Conservation (phyloP, 768 basidiomycete genomes). For the Coprinopsis marcescibilis region DNA sequence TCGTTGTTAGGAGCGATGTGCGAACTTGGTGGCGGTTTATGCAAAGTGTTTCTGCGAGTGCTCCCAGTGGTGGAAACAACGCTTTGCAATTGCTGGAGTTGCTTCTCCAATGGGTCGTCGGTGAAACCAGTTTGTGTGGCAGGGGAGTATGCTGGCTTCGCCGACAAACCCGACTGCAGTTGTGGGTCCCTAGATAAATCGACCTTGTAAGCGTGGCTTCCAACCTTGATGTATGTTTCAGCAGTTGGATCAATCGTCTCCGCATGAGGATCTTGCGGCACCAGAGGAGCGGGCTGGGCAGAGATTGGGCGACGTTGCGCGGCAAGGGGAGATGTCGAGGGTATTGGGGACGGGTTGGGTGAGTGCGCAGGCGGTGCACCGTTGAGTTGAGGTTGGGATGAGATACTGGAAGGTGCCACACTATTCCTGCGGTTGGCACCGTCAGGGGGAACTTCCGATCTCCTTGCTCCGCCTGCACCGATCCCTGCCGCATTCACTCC, state of each 20-base stretch:
- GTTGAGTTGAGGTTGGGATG: slow-evolving; percentile 7
- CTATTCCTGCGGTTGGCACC: not conserved
- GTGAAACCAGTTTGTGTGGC: slow-evolving; percentile 23
- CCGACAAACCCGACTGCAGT: slow-evolving; percentile 18
- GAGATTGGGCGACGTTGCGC: slow-evolving; percentile 21
- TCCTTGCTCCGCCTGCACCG: slow-evolving; percentile 52
- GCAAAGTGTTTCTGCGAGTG: slow-evolving; percentile 40
- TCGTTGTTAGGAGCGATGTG: slow-evolving; percentile 11
- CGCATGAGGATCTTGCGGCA: slow-evolving; percentile 42
- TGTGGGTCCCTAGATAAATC: slow-evolving; percentile 66
- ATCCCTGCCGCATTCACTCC: slow-evolving; percentile 60
- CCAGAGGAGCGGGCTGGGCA: slow-evolving; percentile 3
- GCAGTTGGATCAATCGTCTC: slow-evolving; percentile 61
- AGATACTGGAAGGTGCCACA: slow-evolving; percentile 8
- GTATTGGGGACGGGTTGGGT: slow-evolving; percentile 15
- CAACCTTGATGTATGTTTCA: slow-evolving; percentile 67
- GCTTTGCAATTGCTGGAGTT: slow-evolving; percentile 55
- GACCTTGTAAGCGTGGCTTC: slow-evolving; percentile 59
- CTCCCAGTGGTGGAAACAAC: slow-evolving; percentile 40
- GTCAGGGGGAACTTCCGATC: slow-evolving; percentile 23
- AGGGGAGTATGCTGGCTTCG: slow-evolving; percentile 5
- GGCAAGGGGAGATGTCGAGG: slow-evolving; percentile 18
- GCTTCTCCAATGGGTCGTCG: slow-evolving; percentile 62
- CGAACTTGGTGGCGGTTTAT: slow-evolving; percentile 22
- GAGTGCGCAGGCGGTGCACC: slow-evolving; percentile 7